Evolutionary conservation across 768 basidiomycete species (phyloP).

Genomic region (Serendipita sp.): DNA sequence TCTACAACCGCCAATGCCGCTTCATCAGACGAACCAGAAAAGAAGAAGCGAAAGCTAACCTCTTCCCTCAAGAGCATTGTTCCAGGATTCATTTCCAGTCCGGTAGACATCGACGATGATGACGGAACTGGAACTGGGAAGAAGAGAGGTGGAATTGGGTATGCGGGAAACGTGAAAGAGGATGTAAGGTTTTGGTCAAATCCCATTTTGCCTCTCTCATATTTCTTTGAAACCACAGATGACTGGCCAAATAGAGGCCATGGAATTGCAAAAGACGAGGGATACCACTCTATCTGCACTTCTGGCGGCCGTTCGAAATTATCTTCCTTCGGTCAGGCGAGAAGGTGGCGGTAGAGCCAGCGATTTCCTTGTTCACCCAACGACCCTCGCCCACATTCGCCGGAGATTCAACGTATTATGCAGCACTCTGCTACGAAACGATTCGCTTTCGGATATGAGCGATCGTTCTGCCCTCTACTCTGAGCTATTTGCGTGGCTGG

Average conservation of each 20-base stretch:
- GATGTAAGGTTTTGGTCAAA: conserved; percentile 42
- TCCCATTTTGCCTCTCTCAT: not conserved
- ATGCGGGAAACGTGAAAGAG: conserved; percentile 68
- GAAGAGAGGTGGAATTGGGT: conserved; percentile 67
- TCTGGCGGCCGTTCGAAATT: conserved; percentile 58
- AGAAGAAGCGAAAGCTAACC: conserved; percentile 13
- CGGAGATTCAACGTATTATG: conserved; percentile 80
- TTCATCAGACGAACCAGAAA: conserved; percentile 8
- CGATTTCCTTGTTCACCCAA: conserved; percentile 87
- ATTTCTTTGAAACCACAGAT: conserved; percentile 28
- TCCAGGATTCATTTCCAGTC: not conserved
- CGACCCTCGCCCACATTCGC: conserved; percentile 78
- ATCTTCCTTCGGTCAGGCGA: conserved; percentile 67
- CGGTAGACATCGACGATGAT: not conserved
- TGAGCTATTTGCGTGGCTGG: conserved; percentile 82
- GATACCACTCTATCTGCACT: conserved; percentile 60
- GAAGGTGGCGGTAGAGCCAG: conserved; percentile 61
- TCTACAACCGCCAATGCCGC: not conserved
- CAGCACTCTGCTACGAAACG: conserved; percentile 73
- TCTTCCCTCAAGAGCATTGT: not conserved
- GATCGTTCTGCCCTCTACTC: conserved; percentile 74
- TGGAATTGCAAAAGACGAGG: conserved; percentile 50
- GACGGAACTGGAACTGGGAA: conserved; percentile 23
- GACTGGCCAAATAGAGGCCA: conserved; percentile 66
- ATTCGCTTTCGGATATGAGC: conserved; percentile 89